Conservation (phyloP, 192 early-diverging fungal genomes). For the Mortierella antarctica region DNA sequence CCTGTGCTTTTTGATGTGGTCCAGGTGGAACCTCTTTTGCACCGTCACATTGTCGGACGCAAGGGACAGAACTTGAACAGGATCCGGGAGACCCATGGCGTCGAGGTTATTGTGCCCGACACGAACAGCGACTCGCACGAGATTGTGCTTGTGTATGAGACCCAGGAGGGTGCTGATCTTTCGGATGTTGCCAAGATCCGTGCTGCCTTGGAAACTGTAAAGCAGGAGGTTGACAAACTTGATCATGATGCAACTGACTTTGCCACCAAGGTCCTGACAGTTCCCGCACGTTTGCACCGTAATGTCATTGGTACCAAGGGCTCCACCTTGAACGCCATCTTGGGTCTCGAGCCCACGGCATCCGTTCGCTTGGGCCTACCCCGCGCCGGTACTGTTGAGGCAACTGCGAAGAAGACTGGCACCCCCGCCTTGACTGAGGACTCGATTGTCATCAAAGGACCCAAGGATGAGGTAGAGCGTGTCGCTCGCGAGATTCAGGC, state of each 20-base stretch:
- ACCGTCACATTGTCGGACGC: slow-evolving; percentile 73
- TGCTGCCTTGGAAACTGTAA: slow-evolving; percentile 63
- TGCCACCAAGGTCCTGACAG: slow-evolving; percentile 62
- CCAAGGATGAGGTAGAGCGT: slow-evolving; percentile 79
- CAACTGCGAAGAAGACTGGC: slow-evolving; percentile 57
- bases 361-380: slow-evolving; percentile 76
- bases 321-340: slow-evolving; percentile 77
- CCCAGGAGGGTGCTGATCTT: slow-evolving; percentile 55
- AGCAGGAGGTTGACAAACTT: slow-evolving; percentile 76
- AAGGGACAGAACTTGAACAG: slow-evolving; percentile 72
- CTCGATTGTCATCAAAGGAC: slow-evolving; percentile 84
- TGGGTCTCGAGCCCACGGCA: slow-evolving; percentile 71
- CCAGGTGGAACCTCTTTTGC: slow-evolving; percentile 80
- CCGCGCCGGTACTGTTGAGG: slow-evolving; percentile 53
- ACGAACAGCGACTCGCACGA: slow-evolving; percentile 72
- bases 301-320: slow-evolving; percentile 82
- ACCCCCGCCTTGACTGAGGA: slow-evolving; percentile 65
- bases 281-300: slow-evolving; percentile 84
- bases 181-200: slow-evolving; percentile 57
- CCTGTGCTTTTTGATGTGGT: slow-evolving; percentile 45
- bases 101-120: slow-evolving; percentile 86
- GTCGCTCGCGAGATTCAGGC: slow-evolving; percentile 74
- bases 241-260: slow-evolving; percentile 74
- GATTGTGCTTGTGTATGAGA: slow-evolving; percentile 84
- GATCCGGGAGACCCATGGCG: slow-evolving; percentile 69